A percentile compares a stretch with the other conserved stretches of the same genome.
Conservation (phyloP, 495 filamentous ascomycete genomes). For the Melanomma pulvis-pyrius region DNA sequence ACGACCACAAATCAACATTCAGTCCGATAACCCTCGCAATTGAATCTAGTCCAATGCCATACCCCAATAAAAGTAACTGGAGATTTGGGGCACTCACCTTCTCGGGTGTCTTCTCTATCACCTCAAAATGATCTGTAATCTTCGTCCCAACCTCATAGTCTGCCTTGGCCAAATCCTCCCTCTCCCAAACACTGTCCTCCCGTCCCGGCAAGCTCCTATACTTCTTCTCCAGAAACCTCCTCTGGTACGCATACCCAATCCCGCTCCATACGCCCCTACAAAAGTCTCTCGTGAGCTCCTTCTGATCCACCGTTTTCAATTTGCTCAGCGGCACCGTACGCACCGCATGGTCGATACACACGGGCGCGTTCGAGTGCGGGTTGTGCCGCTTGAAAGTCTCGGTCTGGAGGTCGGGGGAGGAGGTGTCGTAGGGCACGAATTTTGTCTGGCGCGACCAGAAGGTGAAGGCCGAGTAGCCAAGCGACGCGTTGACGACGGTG, state of each 20-base stretch:
- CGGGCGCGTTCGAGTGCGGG: slow-evolving; percentile 26
- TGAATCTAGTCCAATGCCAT: too few species aligned
- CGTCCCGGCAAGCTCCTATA: slow-evolving; percentile 28
- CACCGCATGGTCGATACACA: slow-evolving; percentile 37
- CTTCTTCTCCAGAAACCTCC: slow-evolving; percentile 34
- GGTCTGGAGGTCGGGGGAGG: slow-evolving; percentile 26
- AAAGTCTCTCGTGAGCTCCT: slow-evolving; percentile 30
- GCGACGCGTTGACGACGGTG: slow-evolving; percentile 11
- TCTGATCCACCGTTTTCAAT: slow-evolving; percentile 28
- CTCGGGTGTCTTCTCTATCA: slow-evolving; percentile 32
- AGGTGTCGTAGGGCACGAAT: slow-evolving; percentile 29
- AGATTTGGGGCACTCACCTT: slow-evolving; percentile 24
- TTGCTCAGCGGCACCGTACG: slow-evolving; percentile 33
- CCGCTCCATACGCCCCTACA: slow-evolving; percentile 38
- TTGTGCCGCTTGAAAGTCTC: slow-evolving; percentile 24
- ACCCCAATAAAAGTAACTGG: background rate
- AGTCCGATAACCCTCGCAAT: background rate
- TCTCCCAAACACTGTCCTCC: slow-evolving; percentile 32
- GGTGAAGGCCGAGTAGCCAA: slow-evolving; percentile 32
- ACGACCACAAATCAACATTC: background rate
- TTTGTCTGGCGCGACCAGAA: slow-evolving; percentile 24
- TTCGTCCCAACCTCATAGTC: slow-evolving; percentile 35
- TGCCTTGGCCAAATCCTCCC: slow-evolving; percentile 23
- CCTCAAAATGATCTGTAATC: slow-evolving; percentile 42
- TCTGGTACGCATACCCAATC: slow-evolving; percentile 37